phyloP scores from a whole-genome alignment of 2,329 filamentous ascomycete genomes.

The Beauveria rudraprayagi region DNA sequence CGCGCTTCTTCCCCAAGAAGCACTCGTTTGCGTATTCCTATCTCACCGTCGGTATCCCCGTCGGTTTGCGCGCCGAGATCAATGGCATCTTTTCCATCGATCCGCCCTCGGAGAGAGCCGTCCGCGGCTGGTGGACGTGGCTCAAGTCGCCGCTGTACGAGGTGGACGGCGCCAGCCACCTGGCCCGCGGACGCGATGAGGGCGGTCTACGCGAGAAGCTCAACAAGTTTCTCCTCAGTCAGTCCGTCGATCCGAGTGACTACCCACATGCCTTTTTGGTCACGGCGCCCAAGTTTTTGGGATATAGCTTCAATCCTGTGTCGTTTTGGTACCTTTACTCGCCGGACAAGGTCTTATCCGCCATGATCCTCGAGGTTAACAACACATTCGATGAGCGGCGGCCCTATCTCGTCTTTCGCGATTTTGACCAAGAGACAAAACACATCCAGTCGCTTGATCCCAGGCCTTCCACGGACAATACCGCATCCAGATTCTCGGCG shows the following conservation, averaged over 20 bases:
- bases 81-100: constrained; percentile 48
- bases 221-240: constrained; percentile 41
- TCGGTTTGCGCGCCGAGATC: constrained; percentile 14
- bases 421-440: constrained; percentile 18
- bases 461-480: constrained; percentile 18
- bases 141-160: constrained; percentile 45
- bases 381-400: constrained; percentile 68
- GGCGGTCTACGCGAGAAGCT: constrained; percentile 57
- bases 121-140: constrained; percentile 19
- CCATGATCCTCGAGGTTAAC: constrained; percentile 66
- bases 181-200: constrained; percentile 43
- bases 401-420: constrained; percentile 22
- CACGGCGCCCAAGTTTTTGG: constrained; percentile 60
- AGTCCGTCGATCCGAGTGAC: constrained; percentile 49
- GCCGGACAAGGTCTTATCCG: constrained; percentile 44
- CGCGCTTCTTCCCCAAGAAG: constrained; percentile 56
- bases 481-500: constrained; percentile 18
- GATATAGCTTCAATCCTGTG: constrained; percentile 66
- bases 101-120: constrained; percentile 8
- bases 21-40: constrained; percentile 66
- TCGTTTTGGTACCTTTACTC: constrained; percentile 77
- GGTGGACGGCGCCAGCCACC: constrained; percentile 52
- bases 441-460: neutral
- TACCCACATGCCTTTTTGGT: constrained; percentile 65
- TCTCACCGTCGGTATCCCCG: constrained; percentile 1